Conservation (phyloP, 495 filamentous ascomycete species). For the Jackrogersella minutella region DNA sequence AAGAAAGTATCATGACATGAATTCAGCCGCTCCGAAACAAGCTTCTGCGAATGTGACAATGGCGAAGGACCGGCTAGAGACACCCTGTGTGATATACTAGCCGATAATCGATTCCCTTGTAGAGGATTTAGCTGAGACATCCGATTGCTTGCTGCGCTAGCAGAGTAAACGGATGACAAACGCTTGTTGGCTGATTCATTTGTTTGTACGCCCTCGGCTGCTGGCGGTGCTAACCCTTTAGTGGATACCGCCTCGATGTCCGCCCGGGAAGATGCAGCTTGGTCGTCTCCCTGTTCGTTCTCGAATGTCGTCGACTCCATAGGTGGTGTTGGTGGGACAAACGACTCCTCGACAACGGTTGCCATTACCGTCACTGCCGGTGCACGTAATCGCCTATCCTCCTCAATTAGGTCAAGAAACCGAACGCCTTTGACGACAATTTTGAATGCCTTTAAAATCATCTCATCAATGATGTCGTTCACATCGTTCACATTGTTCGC, state of each 20-base stretch:
- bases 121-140: slow-evolving; percentile 45
- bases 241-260: slow-evolving; percentile 41
- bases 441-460: slow-evolving; percentile 92
- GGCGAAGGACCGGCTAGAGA: slow-evolving; percentile 57
- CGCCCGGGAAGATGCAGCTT: slow-evolving; percentile 51
- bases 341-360: slow-evolving; percentile 68
- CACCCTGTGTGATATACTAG: slow-evolving; percentile 63
- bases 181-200: slow-evolving; percentile 48
- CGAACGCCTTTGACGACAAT: slow-evolving; percentile 89
- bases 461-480: slow-evolving; percentile 84
- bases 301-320: slow-evolving; percentile 63
- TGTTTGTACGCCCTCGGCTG: slow-evolving; percentile 47
- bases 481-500: slow-evolving; percentile 79
- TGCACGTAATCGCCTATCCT: slow-evolving; percentile 62
- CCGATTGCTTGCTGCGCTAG: slow-evolving; percentile 50
- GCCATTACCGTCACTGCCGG: slow-evolving; percentile 65
- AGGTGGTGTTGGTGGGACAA: slow-evolving; percentile 76
- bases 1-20: slow-evolving; percentile 85
- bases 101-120: slow-evolving; percentile 53
- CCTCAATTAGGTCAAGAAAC: slow-evolving; percentile 90
- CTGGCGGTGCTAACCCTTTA: slow-evolving; percentile 40
- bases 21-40: slow-evolving; percentile 70
- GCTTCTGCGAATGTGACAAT: slow-evolving; percentile 54
- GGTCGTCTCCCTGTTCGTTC: slow-evolving; percentile 40
- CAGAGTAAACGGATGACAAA: slow-evolving; percentile 52